Evolutionary conservation across 2,329 filamentous ascomycete species (phyloP).

Genomic region (Calonectria hongkongensis): DNA sequence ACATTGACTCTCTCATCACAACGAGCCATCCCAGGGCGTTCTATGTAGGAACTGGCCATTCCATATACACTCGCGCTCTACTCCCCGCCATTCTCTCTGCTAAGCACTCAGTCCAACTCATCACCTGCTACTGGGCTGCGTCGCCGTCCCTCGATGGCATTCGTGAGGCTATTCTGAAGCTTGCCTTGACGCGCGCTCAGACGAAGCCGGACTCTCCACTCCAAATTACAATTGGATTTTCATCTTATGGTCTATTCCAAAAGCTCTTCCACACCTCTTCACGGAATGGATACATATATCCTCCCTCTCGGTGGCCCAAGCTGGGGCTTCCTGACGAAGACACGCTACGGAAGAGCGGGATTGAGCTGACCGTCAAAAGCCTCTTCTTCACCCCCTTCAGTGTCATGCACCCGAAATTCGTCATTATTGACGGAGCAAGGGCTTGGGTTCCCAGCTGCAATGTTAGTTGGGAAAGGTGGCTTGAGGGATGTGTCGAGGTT

Average conservation of each 20-base stretch:
- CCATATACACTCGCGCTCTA: constrained; percentile 73
- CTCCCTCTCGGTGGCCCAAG: constrained; percentile 74
- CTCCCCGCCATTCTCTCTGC: constrained; percentile 78
- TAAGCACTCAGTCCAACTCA: constrained; percentile 80
- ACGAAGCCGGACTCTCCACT: constrained; percentile 61
- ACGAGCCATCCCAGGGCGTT: constrained; percentile 69
- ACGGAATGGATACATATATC: constrained; percentile 76
- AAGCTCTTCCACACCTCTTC: constrained; percentile 85
- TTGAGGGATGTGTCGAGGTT: constrained; percentile 84
- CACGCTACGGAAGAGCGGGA: constrained; percentile 71
- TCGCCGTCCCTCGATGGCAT: constrained; percentile 78
- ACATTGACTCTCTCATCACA: constrained; percentile 68
- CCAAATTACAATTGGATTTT: constrained; percentile 84
- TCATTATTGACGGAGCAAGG: constrained; percentile 80
- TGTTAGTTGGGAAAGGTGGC: constrained; percentile 91
- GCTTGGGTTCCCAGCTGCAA: constrained; percentile 88
- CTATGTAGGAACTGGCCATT: constrained; percentile 74
- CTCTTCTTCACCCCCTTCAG: constrained; percentile 87
- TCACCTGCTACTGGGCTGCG: constrained; percentile 88
- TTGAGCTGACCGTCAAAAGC: constrained; percentile 84
- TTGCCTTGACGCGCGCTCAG: constrained; percentile 69
- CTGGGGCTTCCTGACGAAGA: constrained; percentile 78
- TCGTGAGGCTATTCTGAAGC: constrained; percentile 72
- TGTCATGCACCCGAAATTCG: constrained; percentile 92
- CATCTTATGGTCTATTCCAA: constrained; percentile 82